phyloP scores from a whole-genome alignment of 2,329 filamentous ascomycete species.

The Neoascochyta sp. region DNA sequence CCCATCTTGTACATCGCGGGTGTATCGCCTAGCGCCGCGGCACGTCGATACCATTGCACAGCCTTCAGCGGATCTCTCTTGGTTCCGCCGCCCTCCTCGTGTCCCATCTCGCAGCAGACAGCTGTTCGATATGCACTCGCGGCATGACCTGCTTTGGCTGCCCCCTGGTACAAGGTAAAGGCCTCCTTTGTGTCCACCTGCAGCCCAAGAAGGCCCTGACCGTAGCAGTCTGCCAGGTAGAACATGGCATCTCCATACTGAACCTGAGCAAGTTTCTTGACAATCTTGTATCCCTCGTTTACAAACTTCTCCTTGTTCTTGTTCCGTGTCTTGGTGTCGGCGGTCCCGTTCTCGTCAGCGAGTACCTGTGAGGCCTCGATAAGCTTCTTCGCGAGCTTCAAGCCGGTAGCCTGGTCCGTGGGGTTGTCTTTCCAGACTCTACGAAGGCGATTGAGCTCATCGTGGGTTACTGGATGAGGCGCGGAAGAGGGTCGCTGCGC shows the following conservation, averaged over 20 bases:
- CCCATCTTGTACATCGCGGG: constrained; percentile 98
- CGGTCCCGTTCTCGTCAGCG: constrained; percentile 69
- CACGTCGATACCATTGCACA: constrained; percentile 96
- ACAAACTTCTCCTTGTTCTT: constrained; percentile 77
- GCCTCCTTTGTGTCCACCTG: constrained; percentile 87
- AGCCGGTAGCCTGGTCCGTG: constrained; percentile 65
- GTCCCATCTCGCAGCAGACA: constrained; percentile 94
- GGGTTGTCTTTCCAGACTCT: constrained; percentile 67
- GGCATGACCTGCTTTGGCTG: constrained; percentile 82
- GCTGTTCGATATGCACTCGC: constrained; percentile 90
- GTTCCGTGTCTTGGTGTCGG: constrained; percentile 60
- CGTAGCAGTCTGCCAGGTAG: constrained; percentile 83
- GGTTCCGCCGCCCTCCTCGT: constrained; percentile 91
- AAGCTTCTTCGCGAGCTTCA: constrained; percentile 75
- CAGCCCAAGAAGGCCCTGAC: constrained; percentile 72
- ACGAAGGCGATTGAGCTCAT: constrained; percentile 74
- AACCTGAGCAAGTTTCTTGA: constrained; percentile 77
- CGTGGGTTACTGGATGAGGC: constrained; percentile 63
- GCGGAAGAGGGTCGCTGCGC: constrained; percentile 18
- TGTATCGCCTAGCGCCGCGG: constrained; percentile 82
- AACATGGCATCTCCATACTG: constrained; percentile 89
- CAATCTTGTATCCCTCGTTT: constrained; percentile 79
- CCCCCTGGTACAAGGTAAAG: constrained; percentile 87
- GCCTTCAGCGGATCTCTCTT: constrained; percentile 87
- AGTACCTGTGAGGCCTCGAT: constrained; percentile 80